Conservation (phyloP, 805 yeast genomes). For the Candida pseudoglaebosa region DNA sequence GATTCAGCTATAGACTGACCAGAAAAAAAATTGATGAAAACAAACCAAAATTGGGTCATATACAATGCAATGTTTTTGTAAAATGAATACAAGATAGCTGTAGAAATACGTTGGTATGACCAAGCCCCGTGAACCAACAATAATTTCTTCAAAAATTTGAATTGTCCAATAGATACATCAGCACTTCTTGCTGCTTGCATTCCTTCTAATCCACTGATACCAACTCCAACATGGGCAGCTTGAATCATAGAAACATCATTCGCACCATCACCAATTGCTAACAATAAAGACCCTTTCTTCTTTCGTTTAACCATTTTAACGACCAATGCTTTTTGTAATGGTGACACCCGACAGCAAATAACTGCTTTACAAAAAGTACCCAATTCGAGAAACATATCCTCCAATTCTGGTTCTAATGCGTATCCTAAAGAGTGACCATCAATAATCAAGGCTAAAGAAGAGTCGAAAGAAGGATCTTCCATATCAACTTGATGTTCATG, state of each 20-base stretch:
- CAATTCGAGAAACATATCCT: constrained; percentile 70
- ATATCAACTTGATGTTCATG: constrained; percentile 59
- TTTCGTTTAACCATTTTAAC: constrained; percentile 90
- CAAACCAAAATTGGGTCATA: constrained; percentile 98
- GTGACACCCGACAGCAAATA: constrained; percentile 96
- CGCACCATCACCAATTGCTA: constrained; percentile 99
- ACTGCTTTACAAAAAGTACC: constrained; percentile 92
- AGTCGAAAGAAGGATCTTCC: constrained; percentile 53
- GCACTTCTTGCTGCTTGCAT: constrained; percentile 99
- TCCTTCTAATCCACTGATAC: constrained; percentile 99
- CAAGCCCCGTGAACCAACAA: constrained; percentile 94
- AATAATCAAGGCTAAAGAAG: constrained; percentile 82
- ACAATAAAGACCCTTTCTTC: constrained; percentile 60
- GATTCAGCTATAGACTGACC: constrained; percentile 97
- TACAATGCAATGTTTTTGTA: constrained; percentile 93
- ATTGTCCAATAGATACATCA: constrained; percentile 95
- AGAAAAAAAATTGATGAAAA: constrained; percentile 84
- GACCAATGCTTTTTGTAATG: constrained; percentile 92
- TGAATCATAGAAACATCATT: constrained; percentile 99
- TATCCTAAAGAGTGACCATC: constrained; percentile 89
- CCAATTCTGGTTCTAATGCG: constrained; percentile 80
- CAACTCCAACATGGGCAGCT: constrained; percentile 99
- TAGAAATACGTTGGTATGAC: constrained; percentile 93
- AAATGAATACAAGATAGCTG: constrained; percentile 89
- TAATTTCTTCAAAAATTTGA: constrained; percentile 76